Conservation (phyloP, 1,139 yeast species). For the Saccharomyces hybrid region DNA sequence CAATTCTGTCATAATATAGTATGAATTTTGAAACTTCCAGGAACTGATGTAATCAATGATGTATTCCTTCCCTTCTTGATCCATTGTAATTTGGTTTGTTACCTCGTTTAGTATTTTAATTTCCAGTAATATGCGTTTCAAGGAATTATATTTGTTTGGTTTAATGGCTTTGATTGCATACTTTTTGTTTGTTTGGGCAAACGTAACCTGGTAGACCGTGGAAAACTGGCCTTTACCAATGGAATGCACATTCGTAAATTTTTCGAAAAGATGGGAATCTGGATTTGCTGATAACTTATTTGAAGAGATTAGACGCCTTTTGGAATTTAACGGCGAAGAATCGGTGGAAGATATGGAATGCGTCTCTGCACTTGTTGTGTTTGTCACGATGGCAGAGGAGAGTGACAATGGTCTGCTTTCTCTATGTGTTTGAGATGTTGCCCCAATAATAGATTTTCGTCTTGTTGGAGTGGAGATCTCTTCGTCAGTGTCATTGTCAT, state of each 20-base stretch:
- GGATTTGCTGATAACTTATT: constrained; percentile 34
- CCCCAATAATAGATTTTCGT: constrained; percentile 10
- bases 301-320: constrained; percentile 8
- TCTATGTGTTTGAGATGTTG: background rate
- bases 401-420: background rate
- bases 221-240: constrained; percentile 88
- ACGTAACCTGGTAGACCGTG: constrained; percentile 69
- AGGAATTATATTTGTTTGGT: constrained; percentile 26
- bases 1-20: constrained; percentile 88
- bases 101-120: constrained; percentile 27
- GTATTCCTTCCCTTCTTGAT: constrained; percentile 74
- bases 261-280: constrained; percentile 46
- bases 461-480: constrained; percentile 22
- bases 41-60: constrained; percentile 74
- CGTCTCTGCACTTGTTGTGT: background rate
- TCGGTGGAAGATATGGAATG: background rate
- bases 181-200: constrained; percentile 44
- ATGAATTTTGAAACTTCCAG: constrained; percentile 66
- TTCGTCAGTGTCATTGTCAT: constrained; percentile 8
- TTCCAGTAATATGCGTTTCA: constrained; percentile 37
- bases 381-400: background rate
- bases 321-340: constrained; percentile 8
- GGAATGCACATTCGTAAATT: constrained; percentile 64
- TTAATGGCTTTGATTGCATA: constrained; percentile 86
- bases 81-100: constrained; percentile 24